Evolutionary conservation across 139 green algal species (phyloP), one percentile per base, ranked within the genome.

Genomic region (Choricystis sp.): DNA sequence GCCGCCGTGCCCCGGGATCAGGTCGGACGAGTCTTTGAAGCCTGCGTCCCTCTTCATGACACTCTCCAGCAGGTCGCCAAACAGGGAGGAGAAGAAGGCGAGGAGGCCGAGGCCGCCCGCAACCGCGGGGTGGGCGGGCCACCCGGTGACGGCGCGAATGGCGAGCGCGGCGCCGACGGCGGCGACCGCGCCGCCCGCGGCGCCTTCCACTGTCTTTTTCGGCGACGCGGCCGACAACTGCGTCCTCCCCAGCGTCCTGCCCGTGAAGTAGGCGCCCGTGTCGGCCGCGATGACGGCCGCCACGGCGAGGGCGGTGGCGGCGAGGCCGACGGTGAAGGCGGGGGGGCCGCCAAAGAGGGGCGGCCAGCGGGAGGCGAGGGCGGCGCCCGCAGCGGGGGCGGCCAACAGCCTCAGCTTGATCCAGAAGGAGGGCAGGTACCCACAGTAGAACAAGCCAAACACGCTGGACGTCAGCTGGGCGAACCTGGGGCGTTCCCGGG

Each of bases 31-130:
- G 69, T 96, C 88, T 81, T 99, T 98, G 60, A 97, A 74, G 48
- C 86, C 89, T 19, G 94, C 94, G 27, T 97, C 89, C 3, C 94
- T 79, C 81, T 99, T 99, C 75, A 99, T 94, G 64, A 94, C 86
- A 9, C 74, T 89, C 77, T 99, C 94, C n/a, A 96, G 92, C 31
- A 99, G 76, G 71, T 99, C 94, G 2, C 94, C 94, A 73, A 96
- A 95, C n/a, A 99, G 68, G 58, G 67, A 82, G 49, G 77, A 79
- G 57, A 88, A 78, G 61, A 94, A 95, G 19, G 89, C 71, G 27
- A 87, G 31, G 19, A 81, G 68, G 27, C 71, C 79, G 49, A 83
- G 29, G n/a, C 56, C 64, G 1, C 65, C 62, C 0, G 79, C 74
- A 20, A 40, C 27, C 2, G 59, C 5, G 3, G 66, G 48, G 58